A percentile compares a stretch with the other conserved stretches of the same genome.
Evolutionary conservation across 352 stramenopile species (phyloP).

Genomic region (Phytopythium vexans): DNA sequence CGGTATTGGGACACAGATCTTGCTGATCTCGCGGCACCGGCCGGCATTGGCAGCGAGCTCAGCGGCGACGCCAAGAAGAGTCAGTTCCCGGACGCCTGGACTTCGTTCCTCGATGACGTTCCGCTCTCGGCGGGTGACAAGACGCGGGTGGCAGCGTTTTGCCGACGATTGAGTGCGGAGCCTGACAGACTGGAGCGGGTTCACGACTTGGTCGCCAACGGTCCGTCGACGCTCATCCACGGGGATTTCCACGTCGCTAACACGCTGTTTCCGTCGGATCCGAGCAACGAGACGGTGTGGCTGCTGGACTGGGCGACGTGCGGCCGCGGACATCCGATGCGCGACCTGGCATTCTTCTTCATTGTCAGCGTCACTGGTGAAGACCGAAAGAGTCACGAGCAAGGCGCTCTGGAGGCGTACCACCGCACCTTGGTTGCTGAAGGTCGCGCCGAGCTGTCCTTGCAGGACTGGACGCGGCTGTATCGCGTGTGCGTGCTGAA

Average conservation of each 20-base stretch:
- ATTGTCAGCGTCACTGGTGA: slow-evolving; percentile 63
- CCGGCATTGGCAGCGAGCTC: slow-evolving; percentile 72
- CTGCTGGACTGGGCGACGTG: slow-evolving; percentile 83
- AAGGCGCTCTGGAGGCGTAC: slow-evolving; percentile 38
- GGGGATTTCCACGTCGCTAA: slow-evolving; percentile 84
- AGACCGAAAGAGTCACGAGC: slow-evolving; percentile 43
- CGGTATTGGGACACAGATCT: slow-evolving; percentile 47
- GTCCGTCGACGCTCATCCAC: slow-evolving; percentile 66
- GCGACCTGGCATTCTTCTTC: slow-evolving; percentile 82
- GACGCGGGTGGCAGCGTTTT: slow-evolving; percentile 31
- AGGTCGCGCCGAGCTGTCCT: slow-evolving; percentile 14
- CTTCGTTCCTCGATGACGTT: slow-evolving; percentile 49
- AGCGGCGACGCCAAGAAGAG: slow-evolving; percentile 50
- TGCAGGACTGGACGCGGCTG: slow-evolving; percentile 40
- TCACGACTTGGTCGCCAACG: slow-evolving; percentile 49
- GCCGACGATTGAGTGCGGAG: slow-evolving; percentile 40
- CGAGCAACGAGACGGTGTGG: slow-evolving; percentile 33
- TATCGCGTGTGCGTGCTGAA: slow-evolving; percentile 75
- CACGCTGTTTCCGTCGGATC: slow-evolving; percentile 44
- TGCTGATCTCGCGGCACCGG: slow-evolving; percentile 36
- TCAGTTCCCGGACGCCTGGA: slow-evolving; percentile 63
- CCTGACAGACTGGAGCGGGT: slow-evolving; percentile 31
- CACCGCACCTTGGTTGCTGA: slow-evolving; percentile 21
- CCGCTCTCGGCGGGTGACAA: slow-evolving; percentile 25
- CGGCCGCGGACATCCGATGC: slow-evolving; percentile 67